These are phyloP conservation scores for Toxicodendron radicans DNA, from an alignment of 345 rosid genomes.

Conservation along the genomic window DNA sequence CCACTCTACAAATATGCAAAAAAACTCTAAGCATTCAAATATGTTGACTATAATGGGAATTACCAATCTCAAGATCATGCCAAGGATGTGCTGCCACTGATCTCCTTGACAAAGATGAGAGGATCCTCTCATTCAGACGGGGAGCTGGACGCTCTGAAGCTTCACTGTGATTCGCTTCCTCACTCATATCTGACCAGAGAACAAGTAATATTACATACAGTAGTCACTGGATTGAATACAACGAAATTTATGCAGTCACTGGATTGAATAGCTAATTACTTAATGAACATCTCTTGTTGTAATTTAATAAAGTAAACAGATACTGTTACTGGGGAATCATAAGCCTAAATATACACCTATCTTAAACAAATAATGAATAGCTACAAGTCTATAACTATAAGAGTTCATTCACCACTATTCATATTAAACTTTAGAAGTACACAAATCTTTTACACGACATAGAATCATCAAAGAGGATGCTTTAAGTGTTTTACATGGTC, in stretches of 20 bases:
- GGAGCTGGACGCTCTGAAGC: constrained; percentile 39
- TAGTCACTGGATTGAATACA: no score
- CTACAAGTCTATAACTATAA: background rate
- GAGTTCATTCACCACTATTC: background rate
- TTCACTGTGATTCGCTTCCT: constrained; percentile 30
- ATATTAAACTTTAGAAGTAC: background rate
- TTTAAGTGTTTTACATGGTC: background rate
- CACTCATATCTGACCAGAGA: constrained; percentile 43
- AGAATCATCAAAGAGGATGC: background rate
- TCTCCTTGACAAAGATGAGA: constrained; percentile 86
- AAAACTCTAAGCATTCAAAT: background rate
- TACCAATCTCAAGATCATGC: constrained; percentile 99
- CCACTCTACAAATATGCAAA: background rate
- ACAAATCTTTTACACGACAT: background rate
- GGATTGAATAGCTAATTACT: background rate
- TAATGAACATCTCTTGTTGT: background rate
- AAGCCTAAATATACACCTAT: background rate
- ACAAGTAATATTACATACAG: background rate
- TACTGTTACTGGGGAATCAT: background rate
- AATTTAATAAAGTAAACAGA: background rate
- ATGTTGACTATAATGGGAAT: background rate
- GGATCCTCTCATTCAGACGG: constrained; percentile 84
- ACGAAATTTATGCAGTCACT: no score
- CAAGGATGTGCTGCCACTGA: constrained; percentile 99
- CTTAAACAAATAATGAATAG: no score